Percentiles rank a stretch among this genome's conserved stretches.
These are phyloP conservation scores for Candolleomyces eurysporus DNA, from an alignment of 768 basidiomycete genomes.

Conservation along the genomic window DNA sequence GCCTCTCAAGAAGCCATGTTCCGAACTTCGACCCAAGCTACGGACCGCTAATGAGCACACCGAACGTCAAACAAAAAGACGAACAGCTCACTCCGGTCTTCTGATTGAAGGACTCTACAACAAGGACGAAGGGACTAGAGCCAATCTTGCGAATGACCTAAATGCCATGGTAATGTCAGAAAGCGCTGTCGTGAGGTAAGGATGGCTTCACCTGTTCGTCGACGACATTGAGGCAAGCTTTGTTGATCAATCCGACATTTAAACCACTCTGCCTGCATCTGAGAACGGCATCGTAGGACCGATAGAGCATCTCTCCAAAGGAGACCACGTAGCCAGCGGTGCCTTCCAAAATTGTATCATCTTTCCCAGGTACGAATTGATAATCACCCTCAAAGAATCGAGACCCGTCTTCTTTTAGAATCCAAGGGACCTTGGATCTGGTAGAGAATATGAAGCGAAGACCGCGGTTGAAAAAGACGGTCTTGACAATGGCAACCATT, in stretches of 20 bases:
- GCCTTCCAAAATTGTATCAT: conserved; percentile 78
- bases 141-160: conserved; percentile 72
- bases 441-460: conserved; percentile 88
- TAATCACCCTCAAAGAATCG: conserved; percentile 69
- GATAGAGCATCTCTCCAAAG: conserved; percentile 86
- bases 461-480: conserved; percentile 81
- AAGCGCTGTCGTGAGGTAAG: background rate
- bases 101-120: conserved; percentile 84
- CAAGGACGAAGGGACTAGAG: conserved; percentile 70
- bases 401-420: conserved; percentile 73
- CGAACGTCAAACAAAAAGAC: background rate
- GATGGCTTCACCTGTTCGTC: conserved; percentile 63
- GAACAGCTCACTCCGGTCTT: conserved; percentile 68
- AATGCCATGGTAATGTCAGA: background rate
- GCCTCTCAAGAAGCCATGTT: conserved; percentile 82
- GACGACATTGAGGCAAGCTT: conserved; percentile 77
- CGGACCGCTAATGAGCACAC: background rate
- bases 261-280: conserved; percentile 68
- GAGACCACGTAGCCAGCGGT: conserved; percentile 80
- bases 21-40: conserved; percentile 81
- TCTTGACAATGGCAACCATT: conserved; percentile 73
- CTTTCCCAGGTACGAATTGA: conserved; percentile 80
- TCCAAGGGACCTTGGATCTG: conserved; percentile 85
- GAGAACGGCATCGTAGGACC: conserved; percentile 80
- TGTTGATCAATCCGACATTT: conserved; percentile 85